These are phyloP conservation scores for Quercus rubra DNA, from an alignment of 306 rosid genomes.

Conservation along the genomic window DNA sequence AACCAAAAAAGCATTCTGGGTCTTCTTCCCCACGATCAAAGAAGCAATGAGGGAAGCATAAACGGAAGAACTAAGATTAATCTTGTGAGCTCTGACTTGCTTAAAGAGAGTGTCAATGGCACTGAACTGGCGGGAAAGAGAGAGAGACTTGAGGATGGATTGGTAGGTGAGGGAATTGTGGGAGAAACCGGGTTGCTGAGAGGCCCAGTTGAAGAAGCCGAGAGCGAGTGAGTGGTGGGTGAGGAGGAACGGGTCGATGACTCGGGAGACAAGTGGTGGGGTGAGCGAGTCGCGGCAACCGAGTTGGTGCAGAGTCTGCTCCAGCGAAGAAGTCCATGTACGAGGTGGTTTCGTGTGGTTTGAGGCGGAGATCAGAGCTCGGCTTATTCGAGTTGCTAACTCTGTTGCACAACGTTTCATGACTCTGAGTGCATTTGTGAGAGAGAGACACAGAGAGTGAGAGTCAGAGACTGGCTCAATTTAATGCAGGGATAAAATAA, in stretches of 20 bases:
- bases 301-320: constrained; percentile 60
- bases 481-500: no score
- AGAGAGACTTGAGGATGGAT: constrained; percentile 64
- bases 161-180: constrained; percentile 60
- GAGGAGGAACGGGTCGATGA: constrained; percentile 84
- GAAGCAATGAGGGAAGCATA: constrained; percentile 55
- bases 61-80: constrained; percentile 44
- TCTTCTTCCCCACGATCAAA: constrained; percentile 38
- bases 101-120: constrained; percentile 54
- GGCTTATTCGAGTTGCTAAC: constrained; percentile 58
- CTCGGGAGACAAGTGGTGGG: constrained; percentile 66
- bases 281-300: constrained; percentile 55
- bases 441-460: no score
- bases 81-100: constrained; percentile 49
- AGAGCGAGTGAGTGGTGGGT: constrained; percentile 76
- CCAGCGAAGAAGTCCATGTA: constrained; percentile 67
- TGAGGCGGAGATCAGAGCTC: constrained; percentile 62
- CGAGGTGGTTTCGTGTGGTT: constrained; percentile 42
- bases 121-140: constrained; percentile 49
- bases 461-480: no score
- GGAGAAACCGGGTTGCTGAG: constrained; percentile 73
- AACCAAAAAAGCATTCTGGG: constrained; percentile 49
- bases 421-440: no score
- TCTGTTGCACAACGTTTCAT: constrained; percentile 43
- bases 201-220: constrained; percentile 93